Evolutionary conservation across 2,329 filamentous ascomycete species (phyloP).

Genomic region (Trichoderma sp.): DNA sequence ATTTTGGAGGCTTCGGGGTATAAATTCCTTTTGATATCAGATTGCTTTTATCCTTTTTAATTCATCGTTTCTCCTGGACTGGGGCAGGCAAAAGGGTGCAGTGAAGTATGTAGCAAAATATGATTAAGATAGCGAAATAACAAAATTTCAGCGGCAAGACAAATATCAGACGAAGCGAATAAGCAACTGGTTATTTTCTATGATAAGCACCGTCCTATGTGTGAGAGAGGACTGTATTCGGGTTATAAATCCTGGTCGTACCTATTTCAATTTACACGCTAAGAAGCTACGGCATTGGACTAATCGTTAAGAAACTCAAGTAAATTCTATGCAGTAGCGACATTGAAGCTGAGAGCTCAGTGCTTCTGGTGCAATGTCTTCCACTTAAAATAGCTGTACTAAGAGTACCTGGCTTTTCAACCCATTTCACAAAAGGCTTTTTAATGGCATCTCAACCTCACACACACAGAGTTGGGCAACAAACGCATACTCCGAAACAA

Average conservation of each 20-base stretch:
- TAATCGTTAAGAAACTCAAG: not conserved
- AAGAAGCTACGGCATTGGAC: not conserved
- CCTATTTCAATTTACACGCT: not conserved
- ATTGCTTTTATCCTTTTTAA: not conserved
- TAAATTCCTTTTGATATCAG: not conserved
- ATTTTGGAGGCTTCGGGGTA: not conserved
- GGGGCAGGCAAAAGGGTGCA: conserved; percentile 3
- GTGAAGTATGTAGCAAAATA: conserved; percentile 17
- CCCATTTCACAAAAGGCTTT: not conserved
- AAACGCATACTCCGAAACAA: not conserved
- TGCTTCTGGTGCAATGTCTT: not conserved
- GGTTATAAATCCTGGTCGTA: not conserved
- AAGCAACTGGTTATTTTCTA: not conserved
- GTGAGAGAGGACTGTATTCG: not conserved
- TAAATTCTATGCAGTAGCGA: not conserved
- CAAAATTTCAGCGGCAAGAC: not conserved
- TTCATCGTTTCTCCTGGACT: not conserved
- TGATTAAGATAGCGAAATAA: conserved; percentile 27
- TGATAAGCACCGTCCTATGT: not conserved
- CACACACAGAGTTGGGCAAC: not conserved
- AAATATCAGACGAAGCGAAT: not conserved
- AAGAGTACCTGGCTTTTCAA: not conserved
- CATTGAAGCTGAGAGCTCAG: not conserved
- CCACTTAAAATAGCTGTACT: not conserved
- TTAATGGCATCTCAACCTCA: not conserved